Conservation (phyloP, 805 yeast genomes). For the Lachancea meyersii region DNA sequence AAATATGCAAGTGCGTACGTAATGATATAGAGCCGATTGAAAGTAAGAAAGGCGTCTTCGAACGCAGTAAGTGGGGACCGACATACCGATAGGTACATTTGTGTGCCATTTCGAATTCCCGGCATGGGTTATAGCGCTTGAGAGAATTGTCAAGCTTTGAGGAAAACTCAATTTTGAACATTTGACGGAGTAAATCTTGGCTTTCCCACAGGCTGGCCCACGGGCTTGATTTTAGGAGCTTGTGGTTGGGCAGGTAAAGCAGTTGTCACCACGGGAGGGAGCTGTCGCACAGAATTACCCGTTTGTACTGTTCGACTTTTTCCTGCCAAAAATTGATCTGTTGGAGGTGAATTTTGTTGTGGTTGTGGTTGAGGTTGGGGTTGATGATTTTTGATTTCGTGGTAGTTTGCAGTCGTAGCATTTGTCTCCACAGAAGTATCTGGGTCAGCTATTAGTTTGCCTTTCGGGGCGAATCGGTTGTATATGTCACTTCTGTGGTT, state of each 20-base stretch:
- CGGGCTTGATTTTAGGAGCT: slow-evolving; percentile 21
- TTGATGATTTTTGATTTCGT: too few relatives aligned
- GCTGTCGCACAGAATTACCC: neutral
- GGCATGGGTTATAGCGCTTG: too few relatives aligned
- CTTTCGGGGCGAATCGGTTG: slow-evolving; percentile 31
- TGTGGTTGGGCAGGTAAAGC: slow-evolving; percentile 9
- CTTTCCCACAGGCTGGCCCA: slow-evolving; percentile 32
- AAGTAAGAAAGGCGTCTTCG: neutral
- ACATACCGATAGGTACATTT: too few relatives aligned
- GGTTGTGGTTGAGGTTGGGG: neutral
- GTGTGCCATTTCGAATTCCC: too few relatives aligned
- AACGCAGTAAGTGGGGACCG: neutral
- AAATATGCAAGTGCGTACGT: neutral
- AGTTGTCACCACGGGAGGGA: neutral
- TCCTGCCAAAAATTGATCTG: neutral
- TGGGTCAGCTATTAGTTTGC: slow-evolving; percentile 18
- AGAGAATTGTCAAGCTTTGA: neutral
- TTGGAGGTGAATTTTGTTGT: neutral
- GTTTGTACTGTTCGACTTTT: neutral
- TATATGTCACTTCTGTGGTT: slow-evolving; percentile 21
- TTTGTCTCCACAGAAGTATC: slow-evolving; percentile 1
- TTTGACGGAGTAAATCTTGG: slow-evolving; percentile 16
- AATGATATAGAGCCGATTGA: neutral
- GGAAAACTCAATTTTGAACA: neutral
- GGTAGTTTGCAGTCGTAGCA: neutral